phyloP scores from a whole-genome alignment of 108 stramenopile genomes.

The Nannochloropsis gaditana region DNA sequence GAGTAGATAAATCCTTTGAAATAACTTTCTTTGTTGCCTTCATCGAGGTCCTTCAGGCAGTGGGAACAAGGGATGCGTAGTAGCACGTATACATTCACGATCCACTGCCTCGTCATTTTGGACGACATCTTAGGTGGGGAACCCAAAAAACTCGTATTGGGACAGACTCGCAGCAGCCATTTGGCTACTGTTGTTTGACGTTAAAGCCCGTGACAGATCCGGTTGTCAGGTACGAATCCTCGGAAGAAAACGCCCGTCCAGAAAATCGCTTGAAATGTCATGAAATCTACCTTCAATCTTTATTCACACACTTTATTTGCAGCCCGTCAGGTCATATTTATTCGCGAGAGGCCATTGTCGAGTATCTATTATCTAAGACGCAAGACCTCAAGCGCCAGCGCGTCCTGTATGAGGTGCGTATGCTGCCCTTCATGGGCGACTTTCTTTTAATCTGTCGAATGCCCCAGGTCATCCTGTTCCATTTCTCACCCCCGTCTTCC shows the following conservation, averaged over 20 bases:
- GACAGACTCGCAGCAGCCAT: slow-evolving; percentile 48
- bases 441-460: not conserved
- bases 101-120: not conserved
- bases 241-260: not conserved
- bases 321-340: slow-evolving; percentile 49
- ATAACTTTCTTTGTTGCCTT: not conserved
- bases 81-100: not conserved
- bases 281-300: not conserved
- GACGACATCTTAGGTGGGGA: not conserved
- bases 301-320: not conserved
- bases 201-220: slow-evolving; percentile 27
- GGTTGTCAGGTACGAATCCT: slow-evolving; percentile 9
- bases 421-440: too few relatives aligned
- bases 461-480: not conserved
- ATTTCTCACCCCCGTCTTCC: not conserved
- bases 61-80: not conserved
- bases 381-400: slow-evolving; percentile 44
- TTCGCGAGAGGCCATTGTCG: slow-evolving; percentile 49
- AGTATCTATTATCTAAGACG: slow-evolving; percentile 44
- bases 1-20: not conserved
- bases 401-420: not conserved
- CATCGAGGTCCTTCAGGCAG: not conserved
- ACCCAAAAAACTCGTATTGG: slow-evolving; percentile 38
- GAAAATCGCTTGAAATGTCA: not conserved
- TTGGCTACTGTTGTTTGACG: slow-evolving; percentile 49